These are phyloP conservation scores for Thelonectria discophora DNA, from an alignment of 2,329 filamentous ascomycete genomes.

Conservation along the genomic window DNA sequence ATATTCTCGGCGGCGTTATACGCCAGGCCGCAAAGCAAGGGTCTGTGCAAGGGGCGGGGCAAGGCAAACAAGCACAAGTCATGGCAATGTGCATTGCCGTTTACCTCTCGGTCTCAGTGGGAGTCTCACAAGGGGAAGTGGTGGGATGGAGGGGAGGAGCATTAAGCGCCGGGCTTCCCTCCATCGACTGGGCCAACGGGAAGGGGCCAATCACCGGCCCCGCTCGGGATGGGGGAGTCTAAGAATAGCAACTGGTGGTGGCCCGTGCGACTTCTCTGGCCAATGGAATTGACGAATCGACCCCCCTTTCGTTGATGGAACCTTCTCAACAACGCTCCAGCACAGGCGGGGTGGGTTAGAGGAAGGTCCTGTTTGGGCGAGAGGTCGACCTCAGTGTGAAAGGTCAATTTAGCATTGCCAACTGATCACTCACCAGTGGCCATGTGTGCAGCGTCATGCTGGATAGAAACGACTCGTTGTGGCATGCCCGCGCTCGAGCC, in stretches of 20 bases:
- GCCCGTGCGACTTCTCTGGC: slow-evolving; percentile 4
- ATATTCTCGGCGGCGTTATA: slow-evolving; percentile 29
- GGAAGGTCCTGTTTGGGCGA: background rate
- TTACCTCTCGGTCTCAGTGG: slow-evolving; percentile 11
- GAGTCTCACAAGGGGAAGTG: slow-evolving; percentile 6
- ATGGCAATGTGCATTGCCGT: slow-evolving; percentile 12
- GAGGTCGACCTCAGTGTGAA: background rate
- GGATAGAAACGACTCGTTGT: slow-evolving; percentile 19
- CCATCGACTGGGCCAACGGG: slow-evolving; percentile 34
- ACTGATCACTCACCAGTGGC: slow-evolving; percentile 10
- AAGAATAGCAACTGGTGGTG: slow-evolving; percentile 39
- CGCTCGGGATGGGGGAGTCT: slow-evolving; percentile 26
- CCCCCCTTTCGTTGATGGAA: slow-evolving; percentile 27
- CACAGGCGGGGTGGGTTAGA: slow-evolving; percentile 25
- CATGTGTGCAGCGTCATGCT: slow-evolving; percentile 11
- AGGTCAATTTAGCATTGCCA: background rate
- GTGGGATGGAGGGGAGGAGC: slow-evolving; percentile 22
- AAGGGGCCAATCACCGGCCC: slow-evolving; percentile 28
- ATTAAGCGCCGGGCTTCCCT: slow-evolving; percentile 42
- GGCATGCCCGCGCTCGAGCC: background rate
- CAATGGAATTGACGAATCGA: slow-evolving; percentile 23
- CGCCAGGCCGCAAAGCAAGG: slow-evolving; percentile 3
- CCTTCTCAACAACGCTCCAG: slow-evolving; percentile 11
- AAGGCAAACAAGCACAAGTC: slow-evolving; percentile 24
- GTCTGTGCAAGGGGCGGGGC: slow-evolving; percentile 15